Conservation (phyloP, 2,329 filamentous ascomycete species). For the Pestalotiopsis sp. region DNA sequence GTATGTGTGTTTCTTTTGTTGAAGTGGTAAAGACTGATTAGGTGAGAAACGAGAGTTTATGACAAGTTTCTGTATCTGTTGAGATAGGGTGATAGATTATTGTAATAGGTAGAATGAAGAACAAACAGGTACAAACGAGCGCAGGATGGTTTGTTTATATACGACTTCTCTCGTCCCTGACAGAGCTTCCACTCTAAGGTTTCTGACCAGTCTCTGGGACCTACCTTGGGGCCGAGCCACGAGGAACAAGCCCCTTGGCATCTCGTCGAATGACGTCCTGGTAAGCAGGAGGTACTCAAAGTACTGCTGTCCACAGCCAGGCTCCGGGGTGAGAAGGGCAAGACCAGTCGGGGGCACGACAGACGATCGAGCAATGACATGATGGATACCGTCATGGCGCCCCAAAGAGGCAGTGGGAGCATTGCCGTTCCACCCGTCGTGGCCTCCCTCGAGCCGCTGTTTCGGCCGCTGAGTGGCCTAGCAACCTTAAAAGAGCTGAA, state of each 20-base stretch:
- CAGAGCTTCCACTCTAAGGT: background rate
- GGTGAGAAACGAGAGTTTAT: background rate
- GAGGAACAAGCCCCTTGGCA: slow-evolving; percentile 2
- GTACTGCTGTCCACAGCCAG: too few species aligned
- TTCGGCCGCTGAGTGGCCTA: background rate
- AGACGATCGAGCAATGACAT: slow-evolving; percentile 1
- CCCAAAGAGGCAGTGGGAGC: background rate
- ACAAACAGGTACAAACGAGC: background rate
- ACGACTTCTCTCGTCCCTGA: background rate
- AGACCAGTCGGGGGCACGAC: background rate
- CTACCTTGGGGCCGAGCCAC: background rate
- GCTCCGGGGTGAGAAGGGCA: too few species aligned
- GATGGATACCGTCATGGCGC: background rate
- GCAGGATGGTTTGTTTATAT: background rate
- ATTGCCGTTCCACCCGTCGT: background rate
- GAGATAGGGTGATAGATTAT: background rate
- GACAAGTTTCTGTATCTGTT: background rate
- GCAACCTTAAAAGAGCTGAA: background rate
- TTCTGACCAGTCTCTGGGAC: background rate
- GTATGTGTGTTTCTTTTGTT: background rate
- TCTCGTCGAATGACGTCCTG: background rate
- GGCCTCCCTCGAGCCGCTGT: background rate
- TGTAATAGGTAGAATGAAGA: background rate
- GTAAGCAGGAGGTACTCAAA: background rate
- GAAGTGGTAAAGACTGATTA: background rate